These are phyloP conservation scores for Erucastrum elatum DNA, from an alignment of 345 rosid species.

Conservation along the genomic window DNA sequence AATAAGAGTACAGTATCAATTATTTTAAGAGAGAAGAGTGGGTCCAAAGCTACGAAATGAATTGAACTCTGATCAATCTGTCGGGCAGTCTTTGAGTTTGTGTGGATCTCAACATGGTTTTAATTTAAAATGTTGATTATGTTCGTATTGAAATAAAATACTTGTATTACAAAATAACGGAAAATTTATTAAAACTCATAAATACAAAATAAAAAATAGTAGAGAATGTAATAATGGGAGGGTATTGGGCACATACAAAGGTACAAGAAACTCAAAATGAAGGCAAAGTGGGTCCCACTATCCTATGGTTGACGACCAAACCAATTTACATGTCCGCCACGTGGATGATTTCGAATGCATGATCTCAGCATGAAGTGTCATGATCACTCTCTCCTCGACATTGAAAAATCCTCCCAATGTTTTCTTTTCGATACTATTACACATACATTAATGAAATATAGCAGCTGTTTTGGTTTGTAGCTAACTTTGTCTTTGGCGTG, in stretches of 20 bases:
- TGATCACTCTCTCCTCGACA: conserved; percentile 33
- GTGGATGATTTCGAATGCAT: conserved; percentile 38
- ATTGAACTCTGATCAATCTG: conserved; percentile 27
- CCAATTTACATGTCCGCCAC: conserved; percentile 36
- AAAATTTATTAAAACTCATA: background rate
- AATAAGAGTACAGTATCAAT: background rate
- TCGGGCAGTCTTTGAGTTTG: conserved; percentile 39
- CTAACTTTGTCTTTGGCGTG: conserved; percentile 30
- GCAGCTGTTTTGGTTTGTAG: conserved; percentile 2
- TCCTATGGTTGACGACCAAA: conserved; percentile 42
- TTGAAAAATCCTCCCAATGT: background rate
- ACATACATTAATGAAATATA: background rate
- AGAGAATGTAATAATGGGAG: conserved; percentile 1
- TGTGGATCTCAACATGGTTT: conserved; percentile 31
- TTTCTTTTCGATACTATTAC: background rate
- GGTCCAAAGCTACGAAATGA: conserved; percentile 31
- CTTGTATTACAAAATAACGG: background rate
- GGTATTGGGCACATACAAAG: conserved; percentile 24
- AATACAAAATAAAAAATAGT: background rate
- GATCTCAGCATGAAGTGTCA: conserved; percentile 47
- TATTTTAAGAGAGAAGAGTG: conserved; percentile 23
- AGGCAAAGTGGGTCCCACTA: conserved; percentile 29
- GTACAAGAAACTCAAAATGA: conserved; percentile 34
- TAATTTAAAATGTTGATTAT: background rate
- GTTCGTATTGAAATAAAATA: background rate